A percentile compares a stretch with the other conserved stretches of the same genome.
Evolutionary conservation across 2,329 filamentous ascomycete genomes (phyloP).

Genomic region (Claviceps sp.): DNA sequence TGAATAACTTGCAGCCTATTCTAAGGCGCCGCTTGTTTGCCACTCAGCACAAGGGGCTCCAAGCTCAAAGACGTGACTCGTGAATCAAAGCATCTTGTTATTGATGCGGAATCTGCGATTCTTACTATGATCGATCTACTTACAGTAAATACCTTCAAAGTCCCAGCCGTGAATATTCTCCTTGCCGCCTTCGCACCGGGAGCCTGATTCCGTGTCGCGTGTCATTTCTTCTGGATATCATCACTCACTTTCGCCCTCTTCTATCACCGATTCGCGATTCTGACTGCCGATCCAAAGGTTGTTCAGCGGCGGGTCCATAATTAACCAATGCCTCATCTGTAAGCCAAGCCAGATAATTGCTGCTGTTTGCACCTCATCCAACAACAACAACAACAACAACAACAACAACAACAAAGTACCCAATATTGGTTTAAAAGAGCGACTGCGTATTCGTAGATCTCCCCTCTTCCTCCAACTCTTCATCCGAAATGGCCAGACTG

Average conservation of each 20-base stretch:
- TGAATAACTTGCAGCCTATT: too few relatives aligned
- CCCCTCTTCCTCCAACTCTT: conserved; percentile 13
- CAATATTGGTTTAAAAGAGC: background rate
- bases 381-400: background rate
- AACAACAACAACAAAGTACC: background rate
- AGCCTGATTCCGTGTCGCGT: too few relatives aligned
- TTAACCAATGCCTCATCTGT: background rate
- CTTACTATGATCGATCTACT: too few relatives aligned
- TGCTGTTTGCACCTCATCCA: background rate
- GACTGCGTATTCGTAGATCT: background rate
- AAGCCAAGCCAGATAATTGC: background rate
- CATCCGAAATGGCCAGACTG: conserved; percentile 17
- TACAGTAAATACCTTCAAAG: too few relatives aligned
- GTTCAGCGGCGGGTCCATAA: background rate
- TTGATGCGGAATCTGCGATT: too few relatives aligned
- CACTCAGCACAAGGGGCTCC: too few relatives aligned
- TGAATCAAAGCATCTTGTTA: too few relatives aligned
- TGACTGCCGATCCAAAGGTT: too few relatives aligned
- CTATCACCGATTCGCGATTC: background rate
- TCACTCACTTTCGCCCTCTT: background rate
- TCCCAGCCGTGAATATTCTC: too few relatives aligned
- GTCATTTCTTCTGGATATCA: background rate
- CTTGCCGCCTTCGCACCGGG: too few relatives aligned
- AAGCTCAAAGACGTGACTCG: too few relatives aligned
- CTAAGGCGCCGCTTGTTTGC: too few relatives aligned